Conservation (phyloP, 495 filamentous ascomycete genomes). For the Apiosordaria backusii region DNA sequence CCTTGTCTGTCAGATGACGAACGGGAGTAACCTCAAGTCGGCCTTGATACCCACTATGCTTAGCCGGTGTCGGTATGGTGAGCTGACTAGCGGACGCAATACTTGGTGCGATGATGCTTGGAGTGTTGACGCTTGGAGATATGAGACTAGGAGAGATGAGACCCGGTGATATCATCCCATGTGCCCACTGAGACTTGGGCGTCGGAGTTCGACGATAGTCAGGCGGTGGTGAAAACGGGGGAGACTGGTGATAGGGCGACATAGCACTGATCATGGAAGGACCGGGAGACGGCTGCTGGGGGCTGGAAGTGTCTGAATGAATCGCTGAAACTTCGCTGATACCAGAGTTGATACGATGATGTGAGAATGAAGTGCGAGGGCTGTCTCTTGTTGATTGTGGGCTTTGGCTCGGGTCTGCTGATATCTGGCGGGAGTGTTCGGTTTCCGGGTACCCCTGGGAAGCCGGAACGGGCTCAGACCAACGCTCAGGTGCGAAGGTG, state of each 20-base stretch:
- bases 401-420: background rate
- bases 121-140: background rate
- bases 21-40: conserved; percentile 16
- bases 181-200: background rate
- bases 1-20: conserved; percentile 25
- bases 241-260: background rate
- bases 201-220: conserved; percentile 8
- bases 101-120: background rate
- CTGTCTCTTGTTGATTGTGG: background rate
- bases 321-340: background rate
- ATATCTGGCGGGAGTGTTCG: background rate
- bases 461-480: background rate
- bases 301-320: background rate
- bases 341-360: background rate
- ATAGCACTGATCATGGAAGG: background rate
- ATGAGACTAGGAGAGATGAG: background rate
- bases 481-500: background rate
- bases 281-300: background rate
- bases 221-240: conserved; percentile 8
- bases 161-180: background rate
- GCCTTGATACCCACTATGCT: background rate
- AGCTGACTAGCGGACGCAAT: background rate
- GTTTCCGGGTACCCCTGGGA: background rate
- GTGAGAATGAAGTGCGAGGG: background rate
- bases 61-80: conserved; percentile 1